Base-by-base conservation (phyloP, 2,329 filamentous ascomycete species). In the Ascosphaera apis region DNA sequence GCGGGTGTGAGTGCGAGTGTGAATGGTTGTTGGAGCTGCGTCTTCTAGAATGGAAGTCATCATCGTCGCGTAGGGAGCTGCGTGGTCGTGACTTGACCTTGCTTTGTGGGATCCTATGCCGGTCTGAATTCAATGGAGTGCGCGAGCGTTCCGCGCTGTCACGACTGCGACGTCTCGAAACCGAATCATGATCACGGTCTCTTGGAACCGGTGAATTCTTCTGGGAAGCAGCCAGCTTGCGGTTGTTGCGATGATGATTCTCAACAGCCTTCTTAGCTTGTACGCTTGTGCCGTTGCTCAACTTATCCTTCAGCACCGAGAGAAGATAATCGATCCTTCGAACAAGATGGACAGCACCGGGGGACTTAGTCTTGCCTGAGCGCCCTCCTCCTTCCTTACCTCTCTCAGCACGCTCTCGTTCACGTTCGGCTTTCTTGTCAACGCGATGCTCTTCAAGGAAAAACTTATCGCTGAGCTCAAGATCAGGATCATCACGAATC, bases 391-490 rank as follows among this genome's bases (percentile, higher is more conserved):
- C 36, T 25, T 42, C 40, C 15, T 39, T 39, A 17, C 80, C 79
- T 13, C 65, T 65, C 47, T 72, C 72, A 42, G 69, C 59, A n/a
- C n/a, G n/a, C 13, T 81, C 76, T 12, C 62, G 70, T 48, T 82
- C 81, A 25, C 88, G 76, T 54, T 93, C 83, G 48, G 88, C 84
- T 53, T 95, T 95, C 59, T 91, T 88, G 53, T 91, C 88, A 13
- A 95, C 86, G n/a, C 86, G 78, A 53, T 95, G 84, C 54, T 98
- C 91, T 52, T 98, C 88, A 1, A 98, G 61, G 59, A 91, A 98
- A 52, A 95, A 80, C 50, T 93, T 95, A 47, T 92, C 83, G 1
- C 63, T 61, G 60, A 98, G 74, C 6, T 73, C 78, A 15, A 98
- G 69, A 21, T 93, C 83, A 1, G 70, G 60, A 49, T 98, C 88